A percentile compares a stretch with the other conserved stretches of the same genome.
These are phyloP conservation scores for Sporopachydermia lactativora DNA, from an alignment of 805 yeast genomes.

Conservation along the genomic window DNA sequence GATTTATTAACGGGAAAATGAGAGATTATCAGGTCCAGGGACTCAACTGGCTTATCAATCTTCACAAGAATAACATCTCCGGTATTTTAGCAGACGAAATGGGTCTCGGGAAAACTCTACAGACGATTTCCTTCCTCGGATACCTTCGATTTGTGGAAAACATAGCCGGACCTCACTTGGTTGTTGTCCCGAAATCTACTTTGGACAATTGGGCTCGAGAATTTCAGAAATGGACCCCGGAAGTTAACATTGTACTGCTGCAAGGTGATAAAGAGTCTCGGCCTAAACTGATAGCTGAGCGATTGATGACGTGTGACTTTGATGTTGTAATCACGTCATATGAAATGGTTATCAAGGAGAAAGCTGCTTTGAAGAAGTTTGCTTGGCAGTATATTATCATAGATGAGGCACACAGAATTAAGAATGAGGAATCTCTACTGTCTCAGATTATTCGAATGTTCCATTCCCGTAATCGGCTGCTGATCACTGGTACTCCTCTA, in stretches of 20 bases:
- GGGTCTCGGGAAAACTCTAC: conserved; percentile 77
- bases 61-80: conserved; percentile 52
- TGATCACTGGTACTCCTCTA: conserved; percentile 73
- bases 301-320: conserved; percentile 44
- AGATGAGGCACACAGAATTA: conserved; percentile 77
- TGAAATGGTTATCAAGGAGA: conserved; percentile 67
- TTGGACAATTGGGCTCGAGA: conserved; percentile 73
- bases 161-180: conserved; percentile 58
- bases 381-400: conserved; percentile 67
- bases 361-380: conserved; percentile 48
- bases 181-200: conserved; percentile 70
- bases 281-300: conserved; percentile 33
- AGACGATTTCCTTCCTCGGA: conserved; percentile 65
- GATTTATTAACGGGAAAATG: conserved; percentile 42
- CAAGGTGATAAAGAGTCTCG: conserved; percentile 68
- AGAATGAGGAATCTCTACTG: conserved; percentile 58
- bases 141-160: conserved; percentile 49
- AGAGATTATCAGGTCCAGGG: conserved; percentile 75
- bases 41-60: conserved; percentile 59
- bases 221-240: conserved; percentile 69
- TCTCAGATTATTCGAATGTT: conserved; percentile 66
- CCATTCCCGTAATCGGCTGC: conserved; percentile 51
- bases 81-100: conserved; percentile 79
- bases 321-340: conserved; percentile 62
- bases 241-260: conserved; percentile 50